Percentiles rank a stretch among this genome's conserved stretches.
phyloP scores from a whole-genome alignment of 352 stramenopile species.

The Globisporangium lucens region DNA sequence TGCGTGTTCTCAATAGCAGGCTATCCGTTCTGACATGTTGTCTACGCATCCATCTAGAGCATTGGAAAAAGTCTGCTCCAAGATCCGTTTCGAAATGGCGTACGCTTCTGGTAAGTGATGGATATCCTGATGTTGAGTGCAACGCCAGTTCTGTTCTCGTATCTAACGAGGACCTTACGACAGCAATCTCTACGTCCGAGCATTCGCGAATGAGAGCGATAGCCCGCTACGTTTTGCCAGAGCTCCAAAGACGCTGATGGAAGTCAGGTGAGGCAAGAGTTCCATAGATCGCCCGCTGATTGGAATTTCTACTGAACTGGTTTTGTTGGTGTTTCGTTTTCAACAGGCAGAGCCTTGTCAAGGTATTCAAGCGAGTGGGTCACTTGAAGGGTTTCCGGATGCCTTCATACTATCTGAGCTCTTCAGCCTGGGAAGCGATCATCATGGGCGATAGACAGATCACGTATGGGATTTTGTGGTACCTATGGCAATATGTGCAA shows the following conservation, averaged over 20 bases:
- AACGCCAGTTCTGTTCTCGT: not conserved
- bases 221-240: not conserved
- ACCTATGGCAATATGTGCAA: conserved; percentile 38
- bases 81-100: conserved; percentile 18
- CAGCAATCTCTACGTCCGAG: conserved; percentile 9
- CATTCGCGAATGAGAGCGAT: not conserved
- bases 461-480: conserved; percentile 47
- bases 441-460: conserved; percentile 46
- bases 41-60: not conserved
- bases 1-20: not conserved
- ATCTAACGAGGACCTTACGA: not conserved
- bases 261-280: conserved; percentile 9
- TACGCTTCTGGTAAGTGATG: conserved; percentile 15
- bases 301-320: not conserved
- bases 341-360: conserved; percentile 33
- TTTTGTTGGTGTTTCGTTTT: not conserved
- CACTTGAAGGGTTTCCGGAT: conserved; percentile 6
- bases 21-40: not conserved
- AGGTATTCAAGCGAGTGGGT: conserved; percentile 21
- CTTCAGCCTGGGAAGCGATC: conserved; percentile 30
- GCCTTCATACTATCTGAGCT: conserved; percentile 14
- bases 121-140: not conserved
- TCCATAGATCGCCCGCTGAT: not conserved
- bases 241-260: conserved; percentile 13
- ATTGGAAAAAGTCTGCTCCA: conserved; percentile 15